Percentiles rank a stretch among this genome's conserved stretches.
These are phyloP conservation scores for Penicillium sp. DNA, from an alignment of 2,329 filamentous ascomycete genomes.

Conservation along the genomic window DNA sequence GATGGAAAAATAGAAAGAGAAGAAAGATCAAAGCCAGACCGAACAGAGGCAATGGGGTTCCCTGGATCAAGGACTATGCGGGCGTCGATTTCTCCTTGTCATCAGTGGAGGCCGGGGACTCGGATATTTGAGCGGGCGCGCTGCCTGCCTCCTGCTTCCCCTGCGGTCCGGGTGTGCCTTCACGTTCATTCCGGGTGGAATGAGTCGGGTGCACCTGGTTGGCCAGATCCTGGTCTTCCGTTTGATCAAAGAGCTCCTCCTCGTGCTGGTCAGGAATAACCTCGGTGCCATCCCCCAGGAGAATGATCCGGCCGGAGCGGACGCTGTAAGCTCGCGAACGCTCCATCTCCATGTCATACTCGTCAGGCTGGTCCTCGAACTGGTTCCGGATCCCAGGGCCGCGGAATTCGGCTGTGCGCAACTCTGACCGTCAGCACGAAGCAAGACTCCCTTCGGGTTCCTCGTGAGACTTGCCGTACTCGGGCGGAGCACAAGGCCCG, in stretches of 20 bases:
- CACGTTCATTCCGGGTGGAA: conserved; percentile 45
- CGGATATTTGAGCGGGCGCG: conserved; percentile 31
- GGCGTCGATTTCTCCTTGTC: conserved; percentile 34
- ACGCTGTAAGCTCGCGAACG: conserved; percentile 68
- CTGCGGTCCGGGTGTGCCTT: conserved; percentile 53
- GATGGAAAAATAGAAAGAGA: conserved; percentile 6
- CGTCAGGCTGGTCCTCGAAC: conserved; percentile 70
- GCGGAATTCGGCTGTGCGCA: conserved; percentile 71
- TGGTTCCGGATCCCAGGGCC: conserved; percentile 78
- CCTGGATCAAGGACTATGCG: no score
- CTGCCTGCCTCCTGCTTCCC: conserved; percentile 29
- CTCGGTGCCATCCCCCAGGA: conserved; percentile 92
- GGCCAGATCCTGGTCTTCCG: conserved; percentile 80
- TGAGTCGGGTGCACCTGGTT: conserved; percentile 69
- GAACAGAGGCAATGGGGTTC: no score
- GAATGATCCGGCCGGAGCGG: conserved; percentile 79
- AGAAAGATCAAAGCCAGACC: conserved; percentile 14
- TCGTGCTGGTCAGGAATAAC: conserved; percentile 85
- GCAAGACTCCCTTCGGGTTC: conserved; percentile 37
- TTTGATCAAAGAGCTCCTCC: conserved; percentile 89
- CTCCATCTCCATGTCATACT: conserved; percentile 53
- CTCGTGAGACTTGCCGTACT: conserved; percentile 85
- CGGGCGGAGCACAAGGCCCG: conserved; percentile 94
- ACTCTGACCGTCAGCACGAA: conserved; percentile 41
- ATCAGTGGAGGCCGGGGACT: conserved; percentile 40